These are phyloP conservation scores for Heritiera fomes DNA, from an alignment of 345 rosid genomes.

Conservation along the genomic window DNA sequence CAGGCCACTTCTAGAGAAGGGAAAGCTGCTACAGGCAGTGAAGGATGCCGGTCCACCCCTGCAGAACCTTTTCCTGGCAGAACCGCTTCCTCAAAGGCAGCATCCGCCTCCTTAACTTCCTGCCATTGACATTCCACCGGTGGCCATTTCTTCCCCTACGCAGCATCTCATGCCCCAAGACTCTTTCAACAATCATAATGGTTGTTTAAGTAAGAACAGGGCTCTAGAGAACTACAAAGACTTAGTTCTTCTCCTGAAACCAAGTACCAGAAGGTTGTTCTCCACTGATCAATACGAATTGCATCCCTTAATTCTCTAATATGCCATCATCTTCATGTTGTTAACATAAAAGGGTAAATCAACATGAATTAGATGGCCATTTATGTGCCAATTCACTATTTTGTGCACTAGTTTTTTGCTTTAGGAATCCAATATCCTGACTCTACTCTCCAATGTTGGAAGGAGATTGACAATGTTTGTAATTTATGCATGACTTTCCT, in stretches of 20 bases:
- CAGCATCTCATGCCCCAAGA: conserved; percentile 28
- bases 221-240: conserved; percentile 28
- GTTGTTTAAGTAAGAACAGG: conserved; percentile 40
- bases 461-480: conserved; percentile 17
- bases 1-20: conserved; percentile 58
- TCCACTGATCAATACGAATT: conserved; percentile 22
- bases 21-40: conserved; percentile 67
- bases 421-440: conserved; percentile 28
- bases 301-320: not conserved
- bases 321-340: conserved; percentile 30
- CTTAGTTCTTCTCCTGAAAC: conserved; percentile 30
- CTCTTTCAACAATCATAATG: conserved; percentile 32
- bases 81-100: conserved; percentile 80
- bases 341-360: conserved; percentile 14
- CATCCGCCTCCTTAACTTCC: conserved; percentile 68
- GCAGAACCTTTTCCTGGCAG: conserved; percentile 65
- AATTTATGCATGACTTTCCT: conserved; percentile 13
- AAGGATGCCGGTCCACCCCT: conserved; percentile 72
- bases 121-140: conserved; percentile 65
- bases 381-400: conserved; percentile 16
- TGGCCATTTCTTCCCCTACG: conserved; percentile 47
- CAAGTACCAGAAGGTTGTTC: conserved; percentile 35
- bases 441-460: conserved; percentile 23
- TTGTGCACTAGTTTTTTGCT: conserved; percentile 23
- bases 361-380: conserved; percentile 13